Percentiles rank a stretch among this genome's conserved stretches.
These are phyloP conservation scores for Sugiyamaella xylanicola DNA, from an alignment of 1,139 yeast genomes.

Conservation along the genomic window DNA sequence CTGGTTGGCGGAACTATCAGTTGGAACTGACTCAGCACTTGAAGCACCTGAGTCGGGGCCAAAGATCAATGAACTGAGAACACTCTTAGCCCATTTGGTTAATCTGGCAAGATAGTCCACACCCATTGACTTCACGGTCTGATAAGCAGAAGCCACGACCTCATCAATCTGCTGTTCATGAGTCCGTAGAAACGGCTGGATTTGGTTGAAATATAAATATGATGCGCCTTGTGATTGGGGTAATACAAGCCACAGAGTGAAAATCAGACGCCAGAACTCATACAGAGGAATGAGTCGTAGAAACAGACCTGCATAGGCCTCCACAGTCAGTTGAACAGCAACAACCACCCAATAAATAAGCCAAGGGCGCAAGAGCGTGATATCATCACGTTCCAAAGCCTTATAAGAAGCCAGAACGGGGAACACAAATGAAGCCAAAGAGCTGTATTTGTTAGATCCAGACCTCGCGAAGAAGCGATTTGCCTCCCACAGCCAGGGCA, in stretches of 20 bases:
- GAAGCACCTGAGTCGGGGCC: slow-evolving; percentile 24
- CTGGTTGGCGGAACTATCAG: no score
- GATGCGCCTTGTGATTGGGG: slow-evolving; percentile 51
- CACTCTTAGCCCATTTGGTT: slow-evolving; percentile 20
- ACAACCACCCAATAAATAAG: slow-evolving; percentile 62
- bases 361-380: slow-evolving; percentile 57
- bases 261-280: slow-evolving; percentile 44
- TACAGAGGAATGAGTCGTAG: slow-evolving; percentile 54
- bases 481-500: slow-evolving; percentile 6
- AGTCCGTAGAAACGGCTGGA: slow-evolving; percentile 40
- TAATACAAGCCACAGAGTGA: slow-evolving; percentile 54
- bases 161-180: slow-evolving; percentile 41
- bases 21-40: not conserved
- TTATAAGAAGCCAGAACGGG: slow-evolving; percentile 63
- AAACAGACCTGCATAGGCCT: slow-evolving; percentile 48
- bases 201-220: slow-evolving; percentile 37
- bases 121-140: slow-evolving; percentile 31
- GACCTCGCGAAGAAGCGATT: not conserved
- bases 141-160: slow-evolving; percentile 30
- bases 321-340: slow-evolving; percentile 48
- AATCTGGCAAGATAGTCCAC: slow-evolving; percentile 29
- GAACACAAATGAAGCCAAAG: slow-evolving; percentile 49
- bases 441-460: slow-evolving; percentile 27
- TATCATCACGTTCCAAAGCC: slow-evolving; percentile 53
- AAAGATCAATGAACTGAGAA: slow-evolving; percentile 22